Conservation (phyloP, 2,329 filamentous ascomycete genomes). For the Pyrenochaeta sp. region DNA sequence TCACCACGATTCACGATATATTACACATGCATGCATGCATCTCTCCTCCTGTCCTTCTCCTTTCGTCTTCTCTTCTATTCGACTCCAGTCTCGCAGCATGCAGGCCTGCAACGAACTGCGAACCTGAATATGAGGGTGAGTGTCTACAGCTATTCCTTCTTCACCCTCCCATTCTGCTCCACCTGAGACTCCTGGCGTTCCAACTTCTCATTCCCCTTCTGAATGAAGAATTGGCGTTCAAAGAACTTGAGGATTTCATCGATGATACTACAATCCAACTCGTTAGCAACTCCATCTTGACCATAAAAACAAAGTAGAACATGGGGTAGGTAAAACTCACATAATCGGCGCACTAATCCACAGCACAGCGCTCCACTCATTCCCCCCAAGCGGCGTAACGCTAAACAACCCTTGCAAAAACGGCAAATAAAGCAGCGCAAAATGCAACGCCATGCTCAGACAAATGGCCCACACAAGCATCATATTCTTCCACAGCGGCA, state of each 20-base stretch:
- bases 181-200: conserved; percentile 23
- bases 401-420: conserved; percentile 89
- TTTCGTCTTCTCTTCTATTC: no score
- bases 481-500: conserved; percentile 98
- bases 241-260: conserved; percentile 84
- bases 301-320: no score
- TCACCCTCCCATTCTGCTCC: conserved; percentile 37
- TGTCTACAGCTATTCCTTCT: conserved; percentile 33
- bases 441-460: conserved; percentile 93
- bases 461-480: conserved; percentile 95
- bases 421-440: conserved; percentile 90
- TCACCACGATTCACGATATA: no score
- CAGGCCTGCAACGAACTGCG: no score
- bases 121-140: no score
- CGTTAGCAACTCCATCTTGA: neutral
- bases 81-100: no score
- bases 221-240: conserved; percentile 61
- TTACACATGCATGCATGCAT: no score
- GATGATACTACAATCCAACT: conserved; percentile 65
- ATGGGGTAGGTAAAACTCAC: conserved; percentile 61
- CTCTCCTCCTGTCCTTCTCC: no score
- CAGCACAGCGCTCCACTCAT: conserved; percentile 92
- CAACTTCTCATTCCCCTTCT: conserved; percentile 30
- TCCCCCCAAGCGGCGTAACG: conserved; percentile 84
- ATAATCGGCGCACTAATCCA: conserved; percentile 90